Evolutionary conservation across 78 protist species (phyloP), one percentile per base, ranked within the genome.

Genomic region (Speleostelium caveatum): DNA sequence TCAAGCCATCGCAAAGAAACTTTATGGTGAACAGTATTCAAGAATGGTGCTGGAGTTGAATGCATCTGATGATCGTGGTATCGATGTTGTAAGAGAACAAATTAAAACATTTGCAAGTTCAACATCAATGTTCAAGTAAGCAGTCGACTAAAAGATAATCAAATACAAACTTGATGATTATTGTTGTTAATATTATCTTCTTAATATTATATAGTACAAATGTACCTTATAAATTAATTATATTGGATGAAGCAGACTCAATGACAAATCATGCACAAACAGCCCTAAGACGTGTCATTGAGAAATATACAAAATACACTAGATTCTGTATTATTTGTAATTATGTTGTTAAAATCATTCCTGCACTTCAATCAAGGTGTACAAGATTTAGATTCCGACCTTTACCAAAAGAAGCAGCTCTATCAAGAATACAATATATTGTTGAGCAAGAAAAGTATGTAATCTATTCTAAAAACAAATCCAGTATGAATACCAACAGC

Each of bases 31-130:
- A 0, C 16, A 62, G 3, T 94, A 87, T 39, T 33, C 75, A 5
- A 16, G 71, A 58, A 95, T 96, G 96, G 94, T 97, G 19, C 93
- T 98, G 21, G 99, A 98, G 94, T 94, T 99, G 36, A 99, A 99
- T 73, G 99, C 99, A 0, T 97, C 99, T 0, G 99, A 99, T 68
- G 99, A 99, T 19, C 93, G 99, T 0, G 99, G 99, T 14, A 97
- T 99, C 36, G 99, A 98, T 28, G 99, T 98, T 1, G 99, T 99
- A 17, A 92, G 99, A 21, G 95, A 96, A 65, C 96, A 96, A 61
- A 99, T 99, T 87, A 99, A 99, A 86, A 94, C 87, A 63, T 99
- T 99, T 65, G 99, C 99, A 98, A 98, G 92, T 93, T 95, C 77
- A 98, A 98, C 93, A 98, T 65, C 61, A 3, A 55, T 96, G 33